Base-by-base conservation (phyloP, 352 stramenopile genomes). In the Phytophthora vignae region DNA sequence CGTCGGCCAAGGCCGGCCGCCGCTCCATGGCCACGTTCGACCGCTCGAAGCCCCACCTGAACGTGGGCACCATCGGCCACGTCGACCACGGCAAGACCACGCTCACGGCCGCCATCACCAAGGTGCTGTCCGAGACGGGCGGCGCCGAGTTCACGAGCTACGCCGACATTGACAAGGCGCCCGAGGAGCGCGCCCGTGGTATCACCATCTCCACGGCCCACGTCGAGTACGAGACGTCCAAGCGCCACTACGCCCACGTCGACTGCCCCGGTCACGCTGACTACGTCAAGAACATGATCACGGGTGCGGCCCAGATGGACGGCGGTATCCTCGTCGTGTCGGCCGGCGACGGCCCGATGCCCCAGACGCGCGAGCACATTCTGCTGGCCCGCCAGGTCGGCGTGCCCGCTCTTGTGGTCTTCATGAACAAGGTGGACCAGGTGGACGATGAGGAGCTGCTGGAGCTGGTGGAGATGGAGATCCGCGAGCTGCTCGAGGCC, bases 51-150 rank as follows among this genome's bases (percentile, higher is more conserved):
- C 96, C 96, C 12, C 96, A 99, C 73, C 77, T 98, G n/a, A 99
- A 99, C 76, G 98, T 99, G 48, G 97, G 97, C 58, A 99, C 97
- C n/a, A 98, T 99, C 71, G 97, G 97, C 42, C 96, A 99, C 88
- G 89, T 99, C 78, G 94, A 99, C 93, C 90, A 93, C 85, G 98
- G 97, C 55, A 99, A 99, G 77, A 99, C 96, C 19, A 99, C 97
- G 6, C 84, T 99, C 36, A 99, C 97, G 21, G 95, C 98, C 64
- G 97, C 97, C 36, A 99, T 99, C 76, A 99, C 96, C 55, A 98
- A 97, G 64, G 84, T 93, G 11, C 61, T 94, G 48, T 85, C 90
- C 10, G 90, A 96, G 53, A 77, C 64, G 68, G 90, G 94, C 59
- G 90, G 84, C 67, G 89, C 84, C 31, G 73, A 97, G 72, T 90